A percentile compares a stretch with the other conserved stretches of the same genome.
phyloP scores from a whole-genome alignment of 305 asterid genomes.

The Solanum aculeatissimum region DNA sequence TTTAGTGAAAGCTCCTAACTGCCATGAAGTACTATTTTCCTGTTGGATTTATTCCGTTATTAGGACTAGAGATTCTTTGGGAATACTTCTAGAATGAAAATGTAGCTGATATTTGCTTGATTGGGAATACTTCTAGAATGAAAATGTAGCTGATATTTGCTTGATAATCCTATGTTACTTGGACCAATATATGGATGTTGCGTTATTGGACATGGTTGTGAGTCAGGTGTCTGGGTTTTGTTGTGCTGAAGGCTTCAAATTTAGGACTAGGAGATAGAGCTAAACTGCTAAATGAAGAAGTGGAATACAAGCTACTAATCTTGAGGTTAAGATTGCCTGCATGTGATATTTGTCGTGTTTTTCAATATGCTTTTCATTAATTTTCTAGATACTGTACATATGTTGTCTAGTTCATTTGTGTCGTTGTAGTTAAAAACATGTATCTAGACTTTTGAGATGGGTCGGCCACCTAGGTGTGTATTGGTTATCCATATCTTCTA shows the following conservation, averaged over 20 bases:
- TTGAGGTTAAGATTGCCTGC: not conserved
- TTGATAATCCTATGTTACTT: not conserved
- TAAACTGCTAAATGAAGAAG: not conserved
- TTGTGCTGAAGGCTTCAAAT: not conserved
- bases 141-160: not conserved
- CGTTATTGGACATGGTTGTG: not conserved
- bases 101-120: not conserved
- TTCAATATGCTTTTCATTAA: not conserved
- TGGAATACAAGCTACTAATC: not conserved
- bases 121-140: too few relatives aligned
- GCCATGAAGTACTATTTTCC: not conserved
- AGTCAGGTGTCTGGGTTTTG: not conserved
- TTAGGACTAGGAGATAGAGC: not conserved
- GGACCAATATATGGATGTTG: not conserved
- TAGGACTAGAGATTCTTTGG: not conserved
- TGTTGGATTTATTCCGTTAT: not conserved
- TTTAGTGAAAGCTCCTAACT: not conserved
- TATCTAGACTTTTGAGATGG: not conserved
- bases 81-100: not conserved
- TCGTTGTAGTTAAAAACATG: not conserved
- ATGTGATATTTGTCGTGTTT: not conserved
- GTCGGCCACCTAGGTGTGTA: not conserved
- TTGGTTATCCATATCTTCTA: not conserved
- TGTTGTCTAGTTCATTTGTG: not conserved
- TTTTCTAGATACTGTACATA: not conserved